These are phyloP conservation scores for Myrmaecium sp. DNA, from an alignment of 2,329 filamentous ascomycete species.

Conservation along the genomic window DNA sequence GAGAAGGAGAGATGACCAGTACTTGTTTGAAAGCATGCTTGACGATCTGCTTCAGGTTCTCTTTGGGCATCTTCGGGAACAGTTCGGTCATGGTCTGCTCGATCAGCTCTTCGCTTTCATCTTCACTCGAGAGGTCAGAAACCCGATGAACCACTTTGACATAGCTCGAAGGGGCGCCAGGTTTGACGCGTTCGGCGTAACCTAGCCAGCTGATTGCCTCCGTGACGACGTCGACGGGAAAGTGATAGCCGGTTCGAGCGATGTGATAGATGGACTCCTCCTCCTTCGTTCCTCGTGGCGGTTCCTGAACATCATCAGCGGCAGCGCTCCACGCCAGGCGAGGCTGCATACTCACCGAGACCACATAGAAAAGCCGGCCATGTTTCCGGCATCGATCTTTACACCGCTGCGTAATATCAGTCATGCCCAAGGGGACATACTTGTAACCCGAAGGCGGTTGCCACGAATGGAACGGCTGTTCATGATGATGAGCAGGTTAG, in stretches of 20 bases:
- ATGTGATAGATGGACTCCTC: slow-evolving; percentile 42
- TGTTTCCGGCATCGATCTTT: slow-evolving; percentile 42
- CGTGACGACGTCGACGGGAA: slow-evolving; percentile 41
- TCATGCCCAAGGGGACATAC: slow-evolving; percentile 43
- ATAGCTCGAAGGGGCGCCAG: slow-evolving; percentile 13
- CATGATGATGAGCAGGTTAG: slow-evolving; percentile 3
- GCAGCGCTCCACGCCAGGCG: slow-evolving; percentile 5
- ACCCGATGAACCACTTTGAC: slow-evolving; percentile 18
- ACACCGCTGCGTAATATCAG: slow-evolving; percentile 37
- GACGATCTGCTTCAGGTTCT: slow-evolving; percentile 40
- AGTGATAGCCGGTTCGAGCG: slow-evolving; percentile 45
- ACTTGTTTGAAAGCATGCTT: slow-evolving; percentile 44
- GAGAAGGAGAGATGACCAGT: background rate
- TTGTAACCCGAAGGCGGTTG: slow-evolving; percentile 41
- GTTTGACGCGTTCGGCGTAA: slow-evolving; percentile 11
- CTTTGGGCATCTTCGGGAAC: slow-evolving; percentile 44
- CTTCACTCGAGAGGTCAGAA: slow-evolving; percentile 15
- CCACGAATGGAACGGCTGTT: slow-evolving; percentile 4
- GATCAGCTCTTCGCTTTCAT: slow-evolving; percentile 32
- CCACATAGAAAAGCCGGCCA: slow-evolving; percentile 37
- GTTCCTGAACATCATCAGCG: slow-evolving; percentile 10
- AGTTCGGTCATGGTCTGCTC: slow-evolving; percentile 42
- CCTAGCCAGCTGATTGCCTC: slow-evolving; percentile 37
- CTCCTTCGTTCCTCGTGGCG: slow-evolving; percentile 29
- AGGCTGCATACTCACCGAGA: slow-evolving; percentile 35